Base-by-base conservation (phyloP, 1,284 basidiomycete genomes). In the Apiotrichum sp. region DNA sequence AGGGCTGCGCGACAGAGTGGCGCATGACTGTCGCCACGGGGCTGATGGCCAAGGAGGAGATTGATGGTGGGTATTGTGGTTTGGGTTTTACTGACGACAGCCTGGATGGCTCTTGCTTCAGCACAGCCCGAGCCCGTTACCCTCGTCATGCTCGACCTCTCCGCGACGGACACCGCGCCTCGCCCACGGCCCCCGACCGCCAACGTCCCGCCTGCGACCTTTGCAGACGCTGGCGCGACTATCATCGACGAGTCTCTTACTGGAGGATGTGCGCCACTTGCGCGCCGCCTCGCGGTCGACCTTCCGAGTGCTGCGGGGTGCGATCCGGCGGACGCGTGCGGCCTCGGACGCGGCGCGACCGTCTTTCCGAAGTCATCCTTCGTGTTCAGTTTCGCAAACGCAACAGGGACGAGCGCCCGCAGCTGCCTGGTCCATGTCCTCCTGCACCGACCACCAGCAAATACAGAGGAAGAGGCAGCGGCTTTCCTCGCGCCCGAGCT, bases 1-100 rank as follows among this genome's bases (percentile, higher is more conserved):
- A 77, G 16, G 74, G 75, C 5, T 78, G 76, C 42, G 62, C 61
- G 2, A 57, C 62, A 1, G 64, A 70, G 47, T 71, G 63, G 61
- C 58, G 63, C 34, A 36, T 71, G 42, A 57, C 47, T 31, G 53
- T 73, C n/a, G 42, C 52, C 13, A 43, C 57, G 9, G 66, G 66
- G 0, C 16, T 56, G 5, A 62, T 71, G 55, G 33, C 41, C 3
- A 35, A 44, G 11, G 63, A 62, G 35, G 72, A 74, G 50, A 22
- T 64, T 35, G 63, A 68, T 29, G 62, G 68, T 69, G 51, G 58
- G 65, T 57, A n/a, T 40, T 22, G 22, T 22, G 22, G 22, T 22
- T 22, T 22, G 22, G 22, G 22, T 22, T 22, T 22, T 22, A 22
- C 22, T 22, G 22, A 22, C 22, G 22, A 22, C 16, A 65, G 69